Evolutionary conservation across 768 basidiomycete species (phyloP), one percentile per base, ranked within the genome.

Genomic region (Rhizopogon vinicolor): DNA sequence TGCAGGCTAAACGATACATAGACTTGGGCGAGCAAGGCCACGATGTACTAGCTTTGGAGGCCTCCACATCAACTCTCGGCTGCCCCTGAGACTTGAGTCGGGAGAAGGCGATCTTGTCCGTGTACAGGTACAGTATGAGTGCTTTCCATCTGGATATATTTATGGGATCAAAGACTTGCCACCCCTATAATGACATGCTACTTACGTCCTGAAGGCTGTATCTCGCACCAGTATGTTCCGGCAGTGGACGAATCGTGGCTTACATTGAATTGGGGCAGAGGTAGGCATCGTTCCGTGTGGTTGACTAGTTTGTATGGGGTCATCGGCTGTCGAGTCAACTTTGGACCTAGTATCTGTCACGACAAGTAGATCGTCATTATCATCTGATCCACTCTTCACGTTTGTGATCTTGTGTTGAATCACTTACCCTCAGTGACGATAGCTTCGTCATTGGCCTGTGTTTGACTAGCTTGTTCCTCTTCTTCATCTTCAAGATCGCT

Each of bases 1-100:
- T 75, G 29, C 62, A 60, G 5, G 76, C 75, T 10, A 78, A 62
- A 13, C 73, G 70, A 55, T 75, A 78, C 72, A 78, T 77, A 0
- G 75, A 77, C 51, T 78, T 78, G 0, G 75, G 72, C 4, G 75
- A 78, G 44, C 75, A 76, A 16, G 35, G 48, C 6, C 58, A 54
- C 6, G 41, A 44, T 6, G 62, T 52, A 1, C 43, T 7, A n/a
- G 51, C 18, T 13, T 42, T 40, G 2, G n/a, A 25, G 7, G 43
- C 59, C 10, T 46, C 35, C 40, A 13, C 44, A 2, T 14, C 3
- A 2, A 41, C 14, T 22, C 56, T 48, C 1, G 45, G 49, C 16
- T 31, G 39, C 25, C 43, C 55, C 12, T 60, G 52, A 5, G 66
- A 70, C n/a, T 58, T 65, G 22, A 75, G 66, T 5, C 71, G 67